Percentiles rank a stretch among this genome's conserved stretches.
phyloP scores from a whole-genome alignment of 1,284 basidiomycete genomes.

The Papiliotrema fonsecae region DNA sequence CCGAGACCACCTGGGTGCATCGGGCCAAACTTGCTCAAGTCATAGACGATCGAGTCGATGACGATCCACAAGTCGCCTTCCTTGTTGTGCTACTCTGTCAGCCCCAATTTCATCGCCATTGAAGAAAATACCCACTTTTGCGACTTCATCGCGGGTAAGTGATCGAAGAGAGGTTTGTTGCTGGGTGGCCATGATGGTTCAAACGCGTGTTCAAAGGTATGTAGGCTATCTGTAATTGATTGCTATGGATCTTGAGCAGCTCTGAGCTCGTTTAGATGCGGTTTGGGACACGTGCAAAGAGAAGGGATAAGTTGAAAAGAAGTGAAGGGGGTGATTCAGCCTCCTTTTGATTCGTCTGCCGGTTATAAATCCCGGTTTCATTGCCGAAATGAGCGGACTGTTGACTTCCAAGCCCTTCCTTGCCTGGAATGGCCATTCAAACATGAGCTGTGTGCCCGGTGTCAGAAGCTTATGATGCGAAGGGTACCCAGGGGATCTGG shows the following conservation, averaged over 20 bases:
- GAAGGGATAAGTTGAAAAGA: no score
- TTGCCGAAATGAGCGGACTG: no score
- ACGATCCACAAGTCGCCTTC: conserved; percentile 74
- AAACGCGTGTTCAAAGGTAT: neutral
- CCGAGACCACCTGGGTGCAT: conserved; percentile 77
- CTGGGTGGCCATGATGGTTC: conserved; percentile 17
- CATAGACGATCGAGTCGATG: conserved; percentile 76
- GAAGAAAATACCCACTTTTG: conserved; percentile 37
- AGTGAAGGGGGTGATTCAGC: neutral
- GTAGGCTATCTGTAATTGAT: no score
- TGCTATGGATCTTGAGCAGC: no score
- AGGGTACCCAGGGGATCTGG: no score
- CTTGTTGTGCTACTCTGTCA: conserved; percentile 62
- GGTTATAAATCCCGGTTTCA: conserved; percentile 8
- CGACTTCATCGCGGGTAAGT: conserved; percentile 48
- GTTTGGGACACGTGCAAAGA: no score
- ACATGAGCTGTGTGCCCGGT: no score
- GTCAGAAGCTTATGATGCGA: no score
- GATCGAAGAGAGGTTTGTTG: conserved; percentile 31
- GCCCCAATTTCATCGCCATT: neutral
- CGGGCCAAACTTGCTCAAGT: conserved; percentile 68
- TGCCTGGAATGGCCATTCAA: neutral
- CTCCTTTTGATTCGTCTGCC: neutral
- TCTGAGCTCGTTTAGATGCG: no score
- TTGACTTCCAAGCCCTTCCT: neutral